Percentiles rank a stretch among this genome's conserved stretches.
These are phyloP conservation scores for Aspergillus sp. DNA, from an alignment of 2,329 filamentous ascomycete species.

Conservation along the genomic window DNA sequence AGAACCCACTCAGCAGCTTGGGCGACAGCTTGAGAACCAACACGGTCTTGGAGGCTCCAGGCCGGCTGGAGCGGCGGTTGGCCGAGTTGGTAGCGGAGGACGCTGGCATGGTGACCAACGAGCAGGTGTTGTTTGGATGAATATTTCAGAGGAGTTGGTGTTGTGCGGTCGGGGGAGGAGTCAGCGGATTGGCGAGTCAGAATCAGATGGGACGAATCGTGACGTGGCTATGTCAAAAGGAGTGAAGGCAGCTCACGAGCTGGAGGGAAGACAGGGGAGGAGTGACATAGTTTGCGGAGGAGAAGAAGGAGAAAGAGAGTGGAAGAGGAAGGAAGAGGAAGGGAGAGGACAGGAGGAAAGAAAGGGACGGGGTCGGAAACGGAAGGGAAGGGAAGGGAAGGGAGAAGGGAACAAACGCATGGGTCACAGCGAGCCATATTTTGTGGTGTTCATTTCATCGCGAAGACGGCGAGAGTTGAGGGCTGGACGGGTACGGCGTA, in stretches of 20 bases:
- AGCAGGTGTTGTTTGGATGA: conserved; percentile 8
- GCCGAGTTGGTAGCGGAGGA: conserved; percentile 18
- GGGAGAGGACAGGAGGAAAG: neutral
- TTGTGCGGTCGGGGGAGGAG: no score
- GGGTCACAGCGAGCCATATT: no score
- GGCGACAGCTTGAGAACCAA: conserved; percentile 34
- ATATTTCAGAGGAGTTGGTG: conserved; percentile 1
- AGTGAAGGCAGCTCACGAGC: conserved; percentile 1
- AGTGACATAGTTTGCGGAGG: conserved; percentile 1
- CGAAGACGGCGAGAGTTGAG: no score
- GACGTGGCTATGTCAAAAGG: neutral
- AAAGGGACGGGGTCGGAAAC: conserved; percentile 1
- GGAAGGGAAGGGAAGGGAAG: conserved; percentile 1
- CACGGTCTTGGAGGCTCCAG: conserved; percentile 21
- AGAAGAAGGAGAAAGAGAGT: conserved; percentile 2
- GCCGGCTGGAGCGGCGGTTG: conserved; percentile 29
- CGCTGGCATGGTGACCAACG: conserved; percentile 18
- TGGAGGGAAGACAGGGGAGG: conserved; percentile 13
- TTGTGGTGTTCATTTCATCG: conserved; percentile 3
- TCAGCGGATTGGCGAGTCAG: no score
- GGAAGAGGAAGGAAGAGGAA: neutral
- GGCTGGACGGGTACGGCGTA: no score
- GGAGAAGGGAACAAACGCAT: conserved; percentile 1
- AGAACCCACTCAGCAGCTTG: conserved; percentile 27
- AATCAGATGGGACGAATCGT: neutral